Evolutionary conservation across 1,284 basidiomycete species (phyloP).

Genomic region (Apiotrichum siamense): DNA sequence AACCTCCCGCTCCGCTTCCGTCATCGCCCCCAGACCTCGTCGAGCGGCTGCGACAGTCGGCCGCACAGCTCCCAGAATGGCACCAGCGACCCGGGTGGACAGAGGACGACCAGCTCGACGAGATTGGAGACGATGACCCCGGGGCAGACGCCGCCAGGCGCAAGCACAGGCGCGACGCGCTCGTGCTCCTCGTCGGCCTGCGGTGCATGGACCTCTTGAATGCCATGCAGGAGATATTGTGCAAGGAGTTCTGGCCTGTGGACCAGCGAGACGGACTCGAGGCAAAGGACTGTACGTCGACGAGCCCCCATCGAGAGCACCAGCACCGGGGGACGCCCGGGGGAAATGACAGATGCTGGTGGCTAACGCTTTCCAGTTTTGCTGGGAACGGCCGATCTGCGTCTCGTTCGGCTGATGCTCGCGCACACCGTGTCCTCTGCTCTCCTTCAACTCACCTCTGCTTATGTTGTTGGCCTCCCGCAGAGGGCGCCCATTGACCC

Average conservation of each 20-base stretch:
- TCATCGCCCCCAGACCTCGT: constrained; percentile 22
- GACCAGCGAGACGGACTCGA: constrained; percentile 18
- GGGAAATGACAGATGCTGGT: not conserved
- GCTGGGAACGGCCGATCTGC: constrained; percentile 34
- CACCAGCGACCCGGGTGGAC: constrained; percentile 17
- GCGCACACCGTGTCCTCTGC: constrained; percentile 23
- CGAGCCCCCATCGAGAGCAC: constrained; percentile 1
- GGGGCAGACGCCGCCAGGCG: constrained; percentile 1
- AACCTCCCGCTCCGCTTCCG: constrained; percentile 32
- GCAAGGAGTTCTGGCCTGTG: constrained; percentile 33
- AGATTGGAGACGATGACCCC: constrained; percentile 6
- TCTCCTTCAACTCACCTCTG: constrained; percentile 19
- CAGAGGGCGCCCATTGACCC: not conserved
- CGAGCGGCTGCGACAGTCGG: constrained; percentile 19
- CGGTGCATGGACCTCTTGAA: constrained; percentile 27
- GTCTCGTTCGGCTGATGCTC: constrained; percentile 27
- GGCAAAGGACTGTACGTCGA: constrained; percentile 25
- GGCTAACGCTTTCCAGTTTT: constrained; percentile 19
- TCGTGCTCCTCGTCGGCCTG: constrained; percentile 21
- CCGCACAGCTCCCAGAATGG: constrained; percentile 14
- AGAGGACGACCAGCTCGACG: constrained; percentile 16
- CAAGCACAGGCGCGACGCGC: constrained; percentile 12
- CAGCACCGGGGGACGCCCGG: no score
- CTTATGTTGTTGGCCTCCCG: constrained; percentile 21
- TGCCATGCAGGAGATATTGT: constrained; percentile 25